Percentiles rank a stretch among this genome's conserved stretches.
Conservation (phyloP, 2,329 filamentous ascomycete species). For the Venturia nashicola region DNA sequence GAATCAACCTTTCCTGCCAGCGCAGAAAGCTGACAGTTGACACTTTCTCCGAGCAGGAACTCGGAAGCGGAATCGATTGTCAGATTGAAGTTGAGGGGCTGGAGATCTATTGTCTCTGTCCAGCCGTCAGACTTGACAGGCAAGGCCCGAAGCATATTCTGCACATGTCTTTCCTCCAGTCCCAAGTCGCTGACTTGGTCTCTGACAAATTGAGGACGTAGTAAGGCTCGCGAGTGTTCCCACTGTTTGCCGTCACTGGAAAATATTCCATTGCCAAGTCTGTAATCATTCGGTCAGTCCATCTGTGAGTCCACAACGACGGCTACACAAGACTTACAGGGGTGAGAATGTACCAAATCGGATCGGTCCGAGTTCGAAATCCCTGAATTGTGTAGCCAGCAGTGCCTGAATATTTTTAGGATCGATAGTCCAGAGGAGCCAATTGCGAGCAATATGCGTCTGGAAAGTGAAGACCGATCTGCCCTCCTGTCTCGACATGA, state of each 20-base stretch:
- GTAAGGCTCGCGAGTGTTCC: conserved; percentile 23
- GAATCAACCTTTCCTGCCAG: conserved; percentile 10
- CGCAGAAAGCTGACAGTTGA: conserved; percentile 10
- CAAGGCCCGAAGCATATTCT: conserved; percentile 21
- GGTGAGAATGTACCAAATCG: conserved; percentile 5
- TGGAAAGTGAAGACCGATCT: background rate
- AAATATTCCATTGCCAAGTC: conserved; percentile 13
- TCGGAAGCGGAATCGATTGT: conserved; percentile 57
- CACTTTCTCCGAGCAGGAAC: conserved; percentile 49
- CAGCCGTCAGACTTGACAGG: conserved; percentile 10
- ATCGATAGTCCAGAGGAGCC: conserved; percentile 33
- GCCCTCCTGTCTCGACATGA: background rate
- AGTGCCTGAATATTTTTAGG: conserved; percentile 12
- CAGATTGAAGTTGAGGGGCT: conserved; percentile 51
- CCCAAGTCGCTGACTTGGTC: conserved; percentile 26
- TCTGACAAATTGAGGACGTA: conserved; percentile 26
- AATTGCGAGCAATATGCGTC: conserved; percentile 24
- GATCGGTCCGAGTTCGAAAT: conserved; percentile 9
- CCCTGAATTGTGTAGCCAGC: conserved; percentile 12
- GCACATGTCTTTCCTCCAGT: conserved; percentile 22
- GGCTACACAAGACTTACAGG: conserved; percentile 3
- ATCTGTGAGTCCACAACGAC: no score
- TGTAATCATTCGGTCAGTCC: background rate
- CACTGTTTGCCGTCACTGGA: conserved; percentile 23
- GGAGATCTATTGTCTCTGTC: conserved; percentile 33